Evolutionary conservation across 1,284 basidiomycete genomes (phyloP), one percentile per base, ranked within the genome.

Genomic region (Sporisorium scitamineum): DNA sequence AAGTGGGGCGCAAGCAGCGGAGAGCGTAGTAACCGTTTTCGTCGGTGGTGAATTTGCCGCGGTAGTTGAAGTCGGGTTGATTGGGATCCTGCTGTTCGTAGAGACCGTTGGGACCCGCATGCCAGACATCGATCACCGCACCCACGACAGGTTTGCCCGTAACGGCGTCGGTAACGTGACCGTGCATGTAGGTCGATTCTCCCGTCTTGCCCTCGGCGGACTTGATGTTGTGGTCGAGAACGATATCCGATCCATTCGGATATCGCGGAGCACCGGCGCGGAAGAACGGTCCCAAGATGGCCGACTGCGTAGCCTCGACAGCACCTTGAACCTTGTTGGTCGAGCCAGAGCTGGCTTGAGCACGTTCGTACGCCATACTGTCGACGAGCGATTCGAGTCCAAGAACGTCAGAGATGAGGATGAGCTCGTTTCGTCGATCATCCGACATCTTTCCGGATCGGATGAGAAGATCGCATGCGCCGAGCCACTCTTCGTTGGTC

Each of bases 271-370:
- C 86, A 16, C 82, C 83, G 5, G 70, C 37, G 10, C 84, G 76
- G 64, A 81, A 86, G 73, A 86, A 86, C 1, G 85, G 85, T 5
- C 86, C 86, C 18, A 87, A 76, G 57, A 87, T 87, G 22, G 86
- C 86, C 10, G 51, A 56, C 44, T 66, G 61, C 1, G 74, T 76
- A 5, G 72, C 72, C 18, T 74, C 71, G 2, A 48, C 45, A 2
- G 24, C 48, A 3, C 47, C 53, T 5, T 48, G 44, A 5, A 22
- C 3, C 11, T 71, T 67, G 10, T 83, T 82, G 5, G 80, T 57
- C 10, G 68, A 64, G 14, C 60, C 51, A 18, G 63, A 79, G 0
- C 41, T 27, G 5, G 69, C 45, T 24, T 58, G 50, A 0, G 65
- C 61, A 14, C 56, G 60, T 14, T 70, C 57, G 48, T 76, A 65